Base-by-base conservation (phyloP, 257 asterid genomes). In the Ballota nigra region DNA sequence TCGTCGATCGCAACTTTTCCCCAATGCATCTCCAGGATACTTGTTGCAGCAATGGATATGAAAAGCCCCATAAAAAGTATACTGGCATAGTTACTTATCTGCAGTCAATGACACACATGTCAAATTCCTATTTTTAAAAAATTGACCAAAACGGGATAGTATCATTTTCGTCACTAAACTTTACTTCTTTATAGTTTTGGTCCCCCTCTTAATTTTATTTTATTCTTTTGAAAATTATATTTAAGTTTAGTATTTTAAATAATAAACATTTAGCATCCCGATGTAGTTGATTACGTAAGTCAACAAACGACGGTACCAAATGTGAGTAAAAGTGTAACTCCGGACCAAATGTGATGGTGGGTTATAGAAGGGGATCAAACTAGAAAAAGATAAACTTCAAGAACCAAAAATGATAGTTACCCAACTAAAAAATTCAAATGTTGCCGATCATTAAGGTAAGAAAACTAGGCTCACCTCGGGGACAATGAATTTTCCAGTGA, bases 81-180 rank as follows among this genome's bases (percentile, higher is more conserved):
- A 71, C 97, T 89, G 3, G 98, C 98, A 24, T 93, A 93, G 87
- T 93, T 93, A 74, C 98, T 93, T 51, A 93, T 91, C 98, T 93
- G 96, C 51, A 69, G 55, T 68, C n/a, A n/a, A n/a, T 6, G 40
- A 49, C 5, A 72, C 8, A 23, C n/a, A 28, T 64, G 53, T 40
- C 29, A 26, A 47, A 15, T 64, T 52, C 28, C 28, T 20, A 63
- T 12, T 41, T 41, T 12, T 16, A 3, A 22, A 22, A 8, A 23
- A 57, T 66, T n/a, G 43, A 24, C 28, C n/a, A 41, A 15, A 43
- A 43, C 3, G 8, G 18, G 6, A 13, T 3, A 13, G 15, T 43
- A 11, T 40, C 47, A 40, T 40, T 34, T 34, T 34, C 0, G 40
- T 34, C 40, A 9, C 10, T 9, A 38, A 38, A 8, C 2, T 36